Evolutionary conservation across 164 flowering plant genomes (phyloP).

Genomic region (Berberis thunbergii): DNA sequence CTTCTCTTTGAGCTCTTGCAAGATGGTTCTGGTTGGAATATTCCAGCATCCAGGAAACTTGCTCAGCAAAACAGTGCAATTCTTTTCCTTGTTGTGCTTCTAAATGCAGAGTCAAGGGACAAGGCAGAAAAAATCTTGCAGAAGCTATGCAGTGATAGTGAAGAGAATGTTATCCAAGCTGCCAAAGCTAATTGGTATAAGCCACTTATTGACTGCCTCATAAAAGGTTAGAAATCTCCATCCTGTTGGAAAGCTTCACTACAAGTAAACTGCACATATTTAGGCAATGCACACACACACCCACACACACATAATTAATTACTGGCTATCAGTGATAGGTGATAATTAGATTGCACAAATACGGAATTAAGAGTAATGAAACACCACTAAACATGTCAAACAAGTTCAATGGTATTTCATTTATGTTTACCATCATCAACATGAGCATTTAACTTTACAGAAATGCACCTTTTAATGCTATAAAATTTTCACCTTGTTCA

Average conservation of each 20-base stretch:
- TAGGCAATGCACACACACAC: no score
- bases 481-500: background rate
- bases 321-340: no score
- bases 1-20: conserved; percentile 52
- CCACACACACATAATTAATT: no score
- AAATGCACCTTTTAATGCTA: background rate
- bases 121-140: conserved; percentile 44
- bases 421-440: no score
- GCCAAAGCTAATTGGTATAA: conserved; percentile 54
- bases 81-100: conserved; percentile 42
- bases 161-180: conserved; percentile 35
- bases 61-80: conserved; percentile 36
- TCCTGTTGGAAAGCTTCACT: no score
- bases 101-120: conserved; percentile 39
- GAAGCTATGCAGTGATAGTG: conserved; percentile 47
- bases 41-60: conserved; percentile 27
- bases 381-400: no score
- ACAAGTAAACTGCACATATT: no score
- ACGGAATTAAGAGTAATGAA: no score
- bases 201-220: conserved; percentile 42
- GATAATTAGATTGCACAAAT: no score
- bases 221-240: conserved; percentile 34
- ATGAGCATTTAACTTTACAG: no score
- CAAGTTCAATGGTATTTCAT: no score
- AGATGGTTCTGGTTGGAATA: conserved; percentile 47